A percentile compares a stretch with the other conserved stretches of the same genome.
phyloP scores from a whole-genome alignment of 2,329 filamentous ascomycete genomes.

The Xylaria digitata region DNA sequence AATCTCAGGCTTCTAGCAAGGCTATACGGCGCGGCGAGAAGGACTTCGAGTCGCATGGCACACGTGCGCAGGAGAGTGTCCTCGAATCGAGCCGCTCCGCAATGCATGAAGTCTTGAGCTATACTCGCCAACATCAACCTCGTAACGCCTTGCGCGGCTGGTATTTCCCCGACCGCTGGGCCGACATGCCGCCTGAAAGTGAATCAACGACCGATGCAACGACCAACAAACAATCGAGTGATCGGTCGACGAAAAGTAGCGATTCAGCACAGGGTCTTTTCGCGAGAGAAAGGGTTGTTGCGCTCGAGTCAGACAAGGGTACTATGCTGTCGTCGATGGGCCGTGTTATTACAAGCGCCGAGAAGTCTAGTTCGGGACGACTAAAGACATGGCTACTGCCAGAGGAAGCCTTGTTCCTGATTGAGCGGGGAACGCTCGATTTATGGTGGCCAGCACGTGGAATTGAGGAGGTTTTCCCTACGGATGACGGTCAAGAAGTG shows the following conservation, averaged over 20 bases:
- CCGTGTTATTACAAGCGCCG: slow-evolving; percentile 65
- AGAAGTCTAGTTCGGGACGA: slow-evolving; percentile 65
- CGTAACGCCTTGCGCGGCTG: slow-evolving; percentile 75
- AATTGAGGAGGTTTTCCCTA: slow-evolving; percentile 59
- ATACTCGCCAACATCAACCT: slow-evolving; percentile 78
- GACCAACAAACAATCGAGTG: slow-evolving; percentile 31
- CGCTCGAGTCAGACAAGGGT: slow-evolving; percentile 76
- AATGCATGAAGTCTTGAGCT: slow-evolving; percentile 87
- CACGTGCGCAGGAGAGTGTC: slow-evolving; percentile 79
- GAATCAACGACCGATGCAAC: slow-evolving; percentile 37
- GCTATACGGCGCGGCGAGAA: slow-evolving; percentile 94
- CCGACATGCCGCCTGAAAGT: slow-evolving; percentile 40
- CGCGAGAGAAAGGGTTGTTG: slow-evolving; percentile 66
- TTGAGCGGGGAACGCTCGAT: slow-evolving; percentile 89
- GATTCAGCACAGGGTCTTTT: slow-evolving; percentile 50
- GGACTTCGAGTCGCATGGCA: slow-evolving; percentile 95
- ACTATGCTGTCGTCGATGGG: slow-evolving; percentile 82
- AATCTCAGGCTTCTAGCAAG: slow-evolving; percentile 57
- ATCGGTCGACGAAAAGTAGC: slow-evolving; percentile 42
- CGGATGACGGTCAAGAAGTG: slow-evolving; percentile 44
- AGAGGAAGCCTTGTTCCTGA: slow-evolving; percentile 88
- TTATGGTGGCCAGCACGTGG: slow-evolving; percentile 79
- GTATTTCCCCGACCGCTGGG: slow-evolving; percentile 75
- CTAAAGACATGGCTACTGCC: slow-evolving; percentile 85
- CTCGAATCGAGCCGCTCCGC: slow-evolving; percentile 85